A percentile compares a stretch with the other conserved stretches of the same genome.
Evolutionary conservation across 176 grass and related monocot genomes (phyloP).

Genomic region (Puya raimondii): DNA sequence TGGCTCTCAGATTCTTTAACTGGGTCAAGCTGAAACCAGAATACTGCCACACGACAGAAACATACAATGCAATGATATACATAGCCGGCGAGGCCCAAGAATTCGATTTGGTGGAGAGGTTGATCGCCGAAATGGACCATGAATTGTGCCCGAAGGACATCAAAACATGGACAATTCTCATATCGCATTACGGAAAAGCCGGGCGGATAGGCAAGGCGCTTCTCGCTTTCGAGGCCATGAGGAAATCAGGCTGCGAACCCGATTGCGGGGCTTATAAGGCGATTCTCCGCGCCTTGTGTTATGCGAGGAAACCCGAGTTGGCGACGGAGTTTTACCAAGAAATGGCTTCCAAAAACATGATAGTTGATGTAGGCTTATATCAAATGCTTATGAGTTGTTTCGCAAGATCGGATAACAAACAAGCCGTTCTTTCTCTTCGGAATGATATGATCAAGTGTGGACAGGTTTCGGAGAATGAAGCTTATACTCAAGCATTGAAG

Average conservation of each 20-base stretch:
- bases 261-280: conserved; percentile 35
- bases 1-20: conserved; percentile 53
- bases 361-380: conserved; percentile 24
- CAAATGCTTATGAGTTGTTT: conserved; percentile 50
- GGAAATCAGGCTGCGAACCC: conserved; percentile 39
- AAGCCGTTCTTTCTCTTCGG: conserved; percentile 38
- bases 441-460: conserved; percentile 53
- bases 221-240: conserved; percentile 44
- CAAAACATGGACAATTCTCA: conserved; percentile 65
- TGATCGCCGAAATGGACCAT: conserved; percentile 54
- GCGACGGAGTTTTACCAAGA: conserved; percentile 75
- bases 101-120: conserved; percentile 41
- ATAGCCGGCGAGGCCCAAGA: conserved; percentile 43
- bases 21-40: conserved; percentile 40
- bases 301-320: conserved; percentile 42
- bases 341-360: conserved; percentile 41
- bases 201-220: conserved; percentile 45
- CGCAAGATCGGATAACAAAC: conserved; percentile 35
- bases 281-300: conserved; percentile 51
- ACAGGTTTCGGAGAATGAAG: conserved; percentile 41
- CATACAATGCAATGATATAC: conserved; percentile 60
- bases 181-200: conserved; percentile 44
- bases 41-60: conserved; percentile 46
- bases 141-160: conserved; percentile 43
- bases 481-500: conserved; percentile 41